A percentile compares a stretch with the other conserved stretches of the same genome.
These are phyloP conservation scores for Taphrina populina DNA, from an alignment of 1,139 yeast species.

Conservation along the genomic window DNA sequence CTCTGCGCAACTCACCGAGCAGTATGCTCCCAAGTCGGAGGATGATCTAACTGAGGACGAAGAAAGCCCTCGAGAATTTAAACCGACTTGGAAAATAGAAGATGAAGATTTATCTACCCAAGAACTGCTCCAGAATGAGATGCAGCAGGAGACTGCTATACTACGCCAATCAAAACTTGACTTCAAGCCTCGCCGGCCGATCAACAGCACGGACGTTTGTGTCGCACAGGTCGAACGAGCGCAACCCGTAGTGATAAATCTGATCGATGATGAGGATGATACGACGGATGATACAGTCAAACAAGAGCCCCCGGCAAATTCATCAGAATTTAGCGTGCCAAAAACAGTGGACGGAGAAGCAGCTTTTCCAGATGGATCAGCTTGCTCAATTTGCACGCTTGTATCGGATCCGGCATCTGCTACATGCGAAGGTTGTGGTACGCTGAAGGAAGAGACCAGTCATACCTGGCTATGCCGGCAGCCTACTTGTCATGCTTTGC, in stretches of 20 bases:
- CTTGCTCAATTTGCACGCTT: conserved; percentile 19
- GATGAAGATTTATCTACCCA: conserved; percentile 19
- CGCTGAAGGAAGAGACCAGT: neutral
- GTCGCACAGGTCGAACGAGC: neutral
- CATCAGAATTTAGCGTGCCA: neutral
- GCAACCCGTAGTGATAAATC: too few species aligned
- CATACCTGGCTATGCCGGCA: conserved; percentile 23
- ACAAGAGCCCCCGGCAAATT: neutral
- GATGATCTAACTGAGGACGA: conserved; percentile 1
- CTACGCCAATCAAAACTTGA: conserved; percentile 1
- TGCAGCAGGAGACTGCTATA: conserved; percentile 8
- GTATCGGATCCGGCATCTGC: neutral
- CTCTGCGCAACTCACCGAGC: conserved; percentile 17
- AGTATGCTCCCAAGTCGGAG: neutral
- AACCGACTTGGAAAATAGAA: conserved; percentile 12
- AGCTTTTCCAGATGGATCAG: neutral
- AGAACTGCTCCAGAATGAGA: conserved; percentile 6
- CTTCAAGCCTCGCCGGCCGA: neutral
- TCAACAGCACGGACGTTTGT: neutral
- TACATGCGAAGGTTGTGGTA: conserved; percentile 22
- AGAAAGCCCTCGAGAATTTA: neutral
- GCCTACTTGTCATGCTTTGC: conserved; percentile 6
- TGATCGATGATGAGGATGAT: neutral
- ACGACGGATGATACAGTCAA: neutral
- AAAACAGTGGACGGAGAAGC: conserved; percentile 5